Evolutionary conservation across 2,329 filamentous ascomycete genomes (phyloP).

Genomic region (Penicillium sp.): DNA sequence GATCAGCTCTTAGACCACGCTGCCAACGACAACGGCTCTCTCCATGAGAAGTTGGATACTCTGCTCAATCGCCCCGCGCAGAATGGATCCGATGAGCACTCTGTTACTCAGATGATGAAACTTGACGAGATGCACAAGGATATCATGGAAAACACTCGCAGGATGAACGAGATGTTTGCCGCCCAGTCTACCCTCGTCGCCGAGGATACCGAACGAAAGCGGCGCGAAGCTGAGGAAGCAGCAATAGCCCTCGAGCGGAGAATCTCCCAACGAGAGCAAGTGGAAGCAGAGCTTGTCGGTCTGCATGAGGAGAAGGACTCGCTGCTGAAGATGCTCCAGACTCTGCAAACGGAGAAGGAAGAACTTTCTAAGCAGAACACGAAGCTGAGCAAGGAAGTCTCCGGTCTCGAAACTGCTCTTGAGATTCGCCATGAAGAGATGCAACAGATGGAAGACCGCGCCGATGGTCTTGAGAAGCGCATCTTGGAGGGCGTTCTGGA

Average conservation of each 20-base stretch:
- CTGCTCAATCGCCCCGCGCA: slow-evolving; percentile 60
- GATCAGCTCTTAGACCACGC: slow-evolving; percentile 50
- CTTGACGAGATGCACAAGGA: slow-evolving; percentile 89
- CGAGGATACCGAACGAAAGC: slow-evolving; percentile 77
- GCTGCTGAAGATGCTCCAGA: slow-evolving; percentile 60
- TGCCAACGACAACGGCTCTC: slow-evolving; percentile 30
- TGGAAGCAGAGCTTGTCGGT: slow-evolving; percentile 56
- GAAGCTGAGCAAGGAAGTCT: slow-evolving; percentile 80
- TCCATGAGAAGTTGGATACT: slow-evolving; percentile 40
- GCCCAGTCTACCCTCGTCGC: slow-evolving; percentile 57
- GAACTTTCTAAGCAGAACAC: slow-evolving; percentile 77
- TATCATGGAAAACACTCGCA: slow-evolving; percentile 80
- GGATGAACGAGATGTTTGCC: slow-evolving; percentile 73
- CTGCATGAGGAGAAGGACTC: slow-evolving; percentile 65
- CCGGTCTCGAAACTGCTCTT: slow-evolving; percentile 87
- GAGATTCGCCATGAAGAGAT: slow-evolving; percentile 89
- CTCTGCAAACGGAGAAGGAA: slow-evolving; percentile 59
- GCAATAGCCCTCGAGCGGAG: slow-evolving; percentile 79
- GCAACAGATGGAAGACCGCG: slow-evolving; percentile 84
- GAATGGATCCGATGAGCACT: slow-evolving; percentile 58
- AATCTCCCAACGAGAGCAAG: slow-evolving; percentile 66
- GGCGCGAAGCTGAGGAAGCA: slow-evolving; percentile 79
- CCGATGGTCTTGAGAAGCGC: slow-evolving; percentile 84
- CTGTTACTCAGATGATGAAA: slow-evolving; percentile 75
- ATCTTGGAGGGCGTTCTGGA: slow-evolving; percentile 96